Evolutionary conservation across 225 moss, liverwort and hornwort species (phyloP).

Genomic region (Rhytidiadelphus loreus): DNA sequence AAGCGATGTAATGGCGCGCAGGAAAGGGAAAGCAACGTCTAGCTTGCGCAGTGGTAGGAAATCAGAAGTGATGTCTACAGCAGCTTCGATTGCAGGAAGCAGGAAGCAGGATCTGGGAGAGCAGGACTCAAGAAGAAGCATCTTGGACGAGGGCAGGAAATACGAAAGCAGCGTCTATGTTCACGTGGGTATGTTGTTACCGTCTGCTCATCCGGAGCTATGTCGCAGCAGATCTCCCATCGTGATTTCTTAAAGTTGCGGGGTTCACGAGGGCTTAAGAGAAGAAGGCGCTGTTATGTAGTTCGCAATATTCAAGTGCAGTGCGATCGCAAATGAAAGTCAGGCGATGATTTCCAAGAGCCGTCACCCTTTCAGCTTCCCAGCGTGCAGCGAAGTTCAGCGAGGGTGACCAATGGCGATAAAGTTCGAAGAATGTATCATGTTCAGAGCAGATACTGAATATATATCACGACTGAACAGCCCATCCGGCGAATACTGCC

Average conservation of each 20-base stretch:
- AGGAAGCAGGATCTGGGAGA: neutral
- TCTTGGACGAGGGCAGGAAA: neutral
- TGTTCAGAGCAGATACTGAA: conserved; percentile 10
- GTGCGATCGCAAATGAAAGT: neutral
- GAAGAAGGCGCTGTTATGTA: neutral
- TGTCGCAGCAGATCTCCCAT: neutral
- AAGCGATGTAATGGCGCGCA: neutral
- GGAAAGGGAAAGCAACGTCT: neutral
- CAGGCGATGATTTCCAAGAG: neutral
- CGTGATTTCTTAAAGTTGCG: neutral
- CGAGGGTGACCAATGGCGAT: neutral
- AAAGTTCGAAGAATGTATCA: neutral
- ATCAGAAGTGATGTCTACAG: neutral
- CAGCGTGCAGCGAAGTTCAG: neutral
- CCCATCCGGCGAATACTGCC: conserved; percentile 4
- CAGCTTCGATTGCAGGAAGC: neutral
- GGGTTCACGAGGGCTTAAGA: neutral
- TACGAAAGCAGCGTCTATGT: neutral
- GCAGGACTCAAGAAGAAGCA: neutral
- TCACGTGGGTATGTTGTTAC: neutral
- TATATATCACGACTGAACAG: conserved; percentile 9
- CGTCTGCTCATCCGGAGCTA: neutral
- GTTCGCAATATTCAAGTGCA: neutral
- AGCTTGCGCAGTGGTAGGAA: neutral
- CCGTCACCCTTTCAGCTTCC: neutral